phyloP scores from a whole-genome alignment of 179 eudicot genomes.

The Actinidia chinensis region DNA sequence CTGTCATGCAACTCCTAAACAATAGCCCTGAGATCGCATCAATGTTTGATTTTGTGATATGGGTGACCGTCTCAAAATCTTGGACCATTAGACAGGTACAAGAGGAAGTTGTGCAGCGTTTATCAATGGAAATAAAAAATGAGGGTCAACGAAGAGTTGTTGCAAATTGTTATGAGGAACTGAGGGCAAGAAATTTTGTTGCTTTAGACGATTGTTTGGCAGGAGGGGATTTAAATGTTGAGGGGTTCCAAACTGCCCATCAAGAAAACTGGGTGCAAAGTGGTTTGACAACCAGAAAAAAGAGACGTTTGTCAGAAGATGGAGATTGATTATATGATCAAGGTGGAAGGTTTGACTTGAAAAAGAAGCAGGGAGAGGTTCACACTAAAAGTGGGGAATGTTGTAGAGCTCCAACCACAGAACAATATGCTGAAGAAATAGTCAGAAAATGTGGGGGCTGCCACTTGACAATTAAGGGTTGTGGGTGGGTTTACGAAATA shows the following conservation, averaged over 20 bases:
- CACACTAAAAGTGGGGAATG: conserved; percentile 13
- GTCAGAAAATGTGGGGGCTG: conserved; percentile 25
- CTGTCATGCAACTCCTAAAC: conserved; percentile 18
- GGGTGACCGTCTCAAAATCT: conserved; percentile 28
- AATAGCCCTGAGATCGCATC: background rate
- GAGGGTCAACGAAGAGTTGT: background rate
- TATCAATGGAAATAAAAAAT: background rate
- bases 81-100: conserved; percentile 16
- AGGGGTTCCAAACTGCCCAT: conserved; percentile 22
- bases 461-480: conserved; percentile 13
- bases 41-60: conserved; percentile 24
- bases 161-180: background rate
- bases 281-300: conserved; percentile 20
- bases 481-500: too few species aligned
- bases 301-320: conserved; percentile 15
- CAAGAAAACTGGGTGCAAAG: conserved; percentile 16
- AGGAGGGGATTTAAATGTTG: conserved; percentile 15
- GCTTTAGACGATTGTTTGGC: conserved; percentile 31
- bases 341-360: conserved; percentile 19
- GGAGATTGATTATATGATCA: conserved; percentile 14
- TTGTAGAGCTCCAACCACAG: conserved; percentile 16
- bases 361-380: conserved; percentile 30
- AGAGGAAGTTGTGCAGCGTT: conserved; percentile 10
- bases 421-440: conserved; percentile 25
- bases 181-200: conserved; percentile 20